phyloP scores from a whole-genome alignment of 192 early-diverging fungal genomes.

The Linnemannia zychae region DNA sequence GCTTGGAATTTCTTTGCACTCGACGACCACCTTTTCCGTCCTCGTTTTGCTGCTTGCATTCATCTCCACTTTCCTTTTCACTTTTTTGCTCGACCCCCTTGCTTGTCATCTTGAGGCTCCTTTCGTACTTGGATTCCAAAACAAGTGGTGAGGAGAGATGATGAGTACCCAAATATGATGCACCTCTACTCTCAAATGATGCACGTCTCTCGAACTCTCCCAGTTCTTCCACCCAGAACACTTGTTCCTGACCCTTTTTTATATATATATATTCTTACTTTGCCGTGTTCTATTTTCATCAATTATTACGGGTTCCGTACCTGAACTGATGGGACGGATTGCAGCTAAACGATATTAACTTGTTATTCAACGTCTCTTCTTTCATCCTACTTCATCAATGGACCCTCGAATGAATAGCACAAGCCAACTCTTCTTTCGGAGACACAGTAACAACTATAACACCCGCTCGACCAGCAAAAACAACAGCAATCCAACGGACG shows the following conservation, averaged over 20 bases:
- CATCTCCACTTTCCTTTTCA: not conserved
- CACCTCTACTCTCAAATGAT: not conserved
- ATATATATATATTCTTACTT: too few species aligned
- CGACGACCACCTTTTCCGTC: not conserved
- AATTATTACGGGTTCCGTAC: not conserved
- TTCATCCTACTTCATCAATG: too few species aligned
- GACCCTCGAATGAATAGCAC: not conserved
- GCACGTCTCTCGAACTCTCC: too few species aligned
- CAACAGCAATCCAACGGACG: too few species aligned
- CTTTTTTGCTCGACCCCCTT: not conserved
- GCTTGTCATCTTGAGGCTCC: not conserved
- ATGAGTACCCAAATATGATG: not conserved
- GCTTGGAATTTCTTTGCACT: not conserved
- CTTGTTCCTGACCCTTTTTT: not conserved
- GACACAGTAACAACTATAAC: not conserved
- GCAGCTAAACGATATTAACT: not conserved
- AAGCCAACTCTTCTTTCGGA: not conserved
- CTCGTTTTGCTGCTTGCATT: not conserved
- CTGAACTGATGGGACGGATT: not conserved
- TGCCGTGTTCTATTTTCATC: constrained; percentile 1
- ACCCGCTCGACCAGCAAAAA: not conserved
- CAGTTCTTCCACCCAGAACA: not conserved
- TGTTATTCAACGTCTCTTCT: too few species aligned
- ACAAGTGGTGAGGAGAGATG: too few species aligned
- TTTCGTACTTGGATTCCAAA: not conserved